These are phyloP conservation scores for Mediolabrus comicus DNA, from an alignment of 108 stramenopile genomes.

Conservation along the genomic window DNA sequence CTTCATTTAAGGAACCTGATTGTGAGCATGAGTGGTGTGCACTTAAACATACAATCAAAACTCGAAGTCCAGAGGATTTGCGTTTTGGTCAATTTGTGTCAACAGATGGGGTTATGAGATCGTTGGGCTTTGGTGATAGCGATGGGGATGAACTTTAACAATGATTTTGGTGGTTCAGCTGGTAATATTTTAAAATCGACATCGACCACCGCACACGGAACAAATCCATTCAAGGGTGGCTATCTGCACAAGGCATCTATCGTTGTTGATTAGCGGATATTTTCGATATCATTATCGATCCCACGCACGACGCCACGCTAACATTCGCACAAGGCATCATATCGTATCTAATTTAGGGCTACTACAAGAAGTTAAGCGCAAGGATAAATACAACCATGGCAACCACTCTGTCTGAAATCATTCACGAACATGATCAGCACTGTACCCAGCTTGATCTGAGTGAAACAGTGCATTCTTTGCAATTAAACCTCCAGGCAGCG, in stretches of 20 bases:
- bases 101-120: neutral
- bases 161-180: too few relatives aligned
- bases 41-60: constrained; percentile 52
- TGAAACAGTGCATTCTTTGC: neutral
- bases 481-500: constrained; percentile 11
- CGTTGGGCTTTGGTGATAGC: neutral
- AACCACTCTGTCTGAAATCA: neutral
- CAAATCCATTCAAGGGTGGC: too few relatives aligned
- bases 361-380: too few relatives aligned
- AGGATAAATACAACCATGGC: too few relatives aligned
- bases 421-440: neutral
- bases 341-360: too few relatives aligned
- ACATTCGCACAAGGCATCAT: too few relatives aligned
- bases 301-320: too few relatives aligned
- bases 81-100: constrained; percentile 54
- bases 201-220: too few relatives aligned
- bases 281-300: too few relatives aligned
- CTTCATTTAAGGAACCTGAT: constrained; percentile 64
- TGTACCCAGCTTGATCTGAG: neutral
- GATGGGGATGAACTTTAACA: neutral
- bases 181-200: too few relatives aligned
- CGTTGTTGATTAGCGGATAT: too few relatives aligned
- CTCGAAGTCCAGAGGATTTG: constrained; percentile 73
- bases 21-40: constrained; percentile 75
- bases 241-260: too few relatives aligned